Evolutionary conservation across 148 eudicot genomes (phyloP), one percentile per base, ranked within the genome.

Genomic region (Persicaria tinctoria): DNA sequence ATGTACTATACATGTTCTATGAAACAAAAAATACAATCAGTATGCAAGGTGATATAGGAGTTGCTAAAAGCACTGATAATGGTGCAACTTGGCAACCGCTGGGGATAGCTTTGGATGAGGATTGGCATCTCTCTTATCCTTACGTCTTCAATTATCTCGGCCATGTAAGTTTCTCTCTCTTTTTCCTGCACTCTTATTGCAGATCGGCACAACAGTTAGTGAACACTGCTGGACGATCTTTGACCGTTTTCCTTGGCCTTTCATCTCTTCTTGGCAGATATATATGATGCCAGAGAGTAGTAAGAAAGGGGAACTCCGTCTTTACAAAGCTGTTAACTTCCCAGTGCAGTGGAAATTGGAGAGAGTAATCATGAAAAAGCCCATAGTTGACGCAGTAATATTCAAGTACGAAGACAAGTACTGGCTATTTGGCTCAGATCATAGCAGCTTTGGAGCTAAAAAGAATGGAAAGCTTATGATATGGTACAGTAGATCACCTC

Each of bases 271-370:
- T 14, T 27, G 49, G 0, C 85, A 94, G 98, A 84, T 90, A 79
- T 94, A 87, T 75, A 86, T 95, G 99, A 85, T 95, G 92, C 99
- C 99, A 2, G 99, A 95, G 83, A 84, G 97, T 56, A 90, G 92
- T 77, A 76, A 80, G 44, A 95, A 85, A 72, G 99, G 97, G 44
- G 96, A 92, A 20, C 91, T 95, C 47, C 88, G 92, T 60, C 96
- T 95, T 46, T 95, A 95, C 76, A 83, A 84, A 76, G 93, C 96
- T 57, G 73, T 76, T 10, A 80, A 85, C 44, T 95, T 95, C 76
- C 99, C 99, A n/a, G 49, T 87, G 57, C 82, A 92, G 73, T 95
- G 99, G 99, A 83, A 77, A 23, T 80, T 92, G 73, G 89, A 92
- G 74, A 92, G 84, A 77, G 78, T 87, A 46, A 82, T 95, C 23